phyloP scores from a whole-genome alignment of 768 basidiomycete genomes.

The Coprinopsis sp. region DNA sequence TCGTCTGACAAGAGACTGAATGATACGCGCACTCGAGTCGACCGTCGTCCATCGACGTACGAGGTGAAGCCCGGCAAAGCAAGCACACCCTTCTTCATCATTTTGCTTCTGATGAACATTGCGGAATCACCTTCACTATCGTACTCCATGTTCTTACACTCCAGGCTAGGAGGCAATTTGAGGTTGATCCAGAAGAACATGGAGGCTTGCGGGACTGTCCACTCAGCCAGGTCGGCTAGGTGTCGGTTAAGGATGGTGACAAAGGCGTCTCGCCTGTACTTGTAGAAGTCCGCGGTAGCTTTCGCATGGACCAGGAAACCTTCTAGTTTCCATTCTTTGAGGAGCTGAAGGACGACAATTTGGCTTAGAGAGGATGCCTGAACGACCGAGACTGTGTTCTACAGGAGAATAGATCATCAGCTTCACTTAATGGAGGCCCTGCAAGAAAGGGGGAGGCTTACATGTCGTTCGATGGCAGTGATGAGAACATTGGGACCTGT shows the following conservation, averaged over 20 bases:
- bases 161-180: constrained; percentile 6
- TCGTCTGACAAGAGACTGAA: constrained; percentile 64
- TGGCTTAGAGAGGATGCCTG: constrained; percentile 60
- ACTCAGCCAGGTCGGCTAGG: constrained; percentile 67
- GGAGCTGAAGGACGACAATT: constrained; percentile 48
- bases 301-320: constrained; percentile 65
- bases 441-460: constrained; percentile 25
- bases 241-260: constrained; percentile 64
- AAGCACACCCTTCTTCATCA: constrained; percentile 70
- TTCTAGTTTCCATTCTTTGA: constrained; percentile 65
- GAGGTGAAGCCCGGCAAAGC: constrained; percentile 82
- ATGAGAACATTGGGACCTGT: constrained; percentile 68
- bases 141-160: constrained; percentile 6
- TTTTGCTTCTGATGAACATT: constrained; percentile 60
- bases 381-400: constrained; percentile 60
- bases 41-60: constrained; percentile 58
- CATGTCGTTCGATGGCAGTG: constrained; percentile 62
- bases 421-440: neutral
- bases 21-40: constrained; percentile 70
- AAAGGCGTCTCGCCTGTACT: constrained; percentile 64
- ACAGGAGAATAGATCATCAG: neutral
- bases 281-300: constrained; percentile 66
- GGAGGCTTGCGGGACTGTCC: constrained; percentile 62
- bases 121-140: constrained; percentile 55
- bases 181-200: constrained; percentile 81